Evolutionary conservation across 345 rosid genomes (phyloP).

Genomic region (Triadica sebifera): DNA sequence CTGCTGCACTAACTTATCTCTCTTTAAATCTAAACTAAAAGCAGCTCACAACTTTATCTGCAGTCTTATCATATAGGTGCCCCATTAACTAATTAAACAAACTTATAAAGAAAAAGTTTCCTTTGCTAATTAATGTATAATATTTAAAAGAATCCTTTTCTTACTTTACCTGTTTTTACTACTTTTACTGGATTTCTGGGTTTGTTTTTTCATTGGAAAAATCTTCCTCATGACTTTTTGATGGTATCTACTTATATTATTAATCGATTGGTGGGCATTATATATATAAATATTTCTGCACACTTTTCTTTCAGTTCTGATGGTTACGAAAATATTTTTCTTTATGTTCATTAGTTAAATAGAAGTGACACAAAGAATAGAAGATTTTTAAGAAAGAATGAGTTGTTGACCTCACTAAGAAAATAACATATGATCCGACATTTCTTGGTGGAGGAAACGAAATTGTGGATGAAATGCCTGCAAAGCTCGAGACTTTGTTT

Average conservation of each 20-base stretch:
- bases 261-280: conserved; percentile 1
- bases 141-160: conserved; percentile 20
- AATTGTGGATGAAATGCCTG: conserved; percentile 37
- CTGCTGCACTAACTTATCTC: not conserved
- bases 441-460: conserved; percentile 38
- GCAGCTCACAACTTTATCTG: conserved; percentile 32
- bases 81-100: conserved; percentile 16
- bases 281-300: no score
- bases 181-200: conserved; percentile 45
- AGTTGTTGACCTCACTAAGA: conserved; percentile 25
- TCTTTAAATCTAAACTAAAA: not conserved
- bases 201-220: conserved; percentile 16
- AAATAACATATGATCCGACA: conserved; percentile 44
- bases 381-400: conserved; percentile 14
- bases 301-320: not conserved
- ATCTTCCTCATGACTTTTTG: conserved; percentile 6
- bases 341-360: not conserved
- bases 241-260: conserved; percentile 6
- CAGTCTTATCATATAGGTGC: conserved; percentile 14
- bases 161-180: conserved; percentile 27
- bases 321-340: not conserved
- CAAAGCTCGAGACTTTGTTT: conserved; percentile 38
- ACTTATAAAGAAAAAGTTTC: not conserved
- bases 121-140: conserved; percentile 6
- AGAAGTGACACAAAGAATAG: conserved; percentile 2